Conservation (phyloP, 352 stramenopile species). For the Globisporangium apiculatum region DNA sequence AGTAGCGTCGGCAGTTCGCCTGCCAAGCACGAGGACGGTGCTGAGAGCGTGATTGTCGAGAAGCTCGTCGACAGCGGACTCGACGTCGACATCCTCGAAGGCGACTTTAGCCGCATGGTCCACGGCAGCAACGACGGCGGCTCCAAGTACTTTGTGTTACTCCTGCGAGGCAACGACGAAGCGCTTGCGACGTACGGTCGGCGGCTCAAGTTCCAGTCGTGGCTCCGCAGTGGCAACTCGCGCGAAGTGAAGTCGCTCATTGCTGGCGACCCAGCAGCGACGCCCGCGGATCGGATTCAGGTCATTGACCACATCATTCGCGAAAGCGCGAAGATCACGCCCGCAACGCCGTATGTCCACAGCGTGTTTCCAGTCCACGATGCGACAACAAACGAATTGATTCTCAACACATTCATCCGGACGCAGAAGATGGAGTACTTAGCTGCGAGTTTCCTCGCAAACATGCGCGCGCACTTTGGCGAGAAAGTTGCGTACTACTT, state of each 20-base stretch:
- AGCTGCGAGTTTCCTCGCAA: constrained; percentile 44
- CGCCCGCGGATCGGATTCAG: constrained; percentile 67
- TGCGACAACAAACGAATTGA: constrained; percentile 52
- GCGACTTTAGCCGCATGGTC: constrained; percentile 49
- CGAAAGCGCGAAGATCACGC: constrained; percentile 57
- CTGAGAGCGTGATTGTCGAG: constrained; percentile 44
- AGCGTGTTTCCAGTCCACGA: constrained; percentile 81
- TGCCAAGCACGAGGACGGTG: constrained; percentile 20
- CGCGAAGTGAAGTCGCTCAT: constrained; percentile 64
- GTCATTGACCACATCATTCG: constrained; percentile 81
- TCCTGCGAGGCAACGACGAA: constrained; percentile 63
- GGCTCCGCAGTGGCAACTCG: constrained; percentile 66
- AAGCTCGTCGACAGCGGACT: constrained; percentile 54
- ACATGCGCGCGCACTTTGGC: constrained; percentile 73
- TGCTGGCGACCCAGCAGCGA: constrained; percentile 47
- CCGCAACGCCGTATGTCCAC: constrained; percentile 41
- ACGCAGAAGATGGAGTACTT: constrained; percentile 60
- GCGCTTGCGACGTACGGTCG: constrained; percentile 51
- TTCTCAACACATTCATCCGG: constrained; percentile 69
- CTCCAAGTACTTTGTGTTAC: constrained; percentile 68
- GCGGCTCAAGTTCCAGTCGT: constrained; percentile 65
- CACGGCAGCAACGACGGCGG: neutral
- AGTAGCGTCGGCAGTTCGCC: constrained; percentile 9
- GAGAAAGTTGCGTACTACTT: constrained; percentile 86
- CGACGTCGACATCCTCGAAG: constrained; percentile 67